Conservation (phyloP, 345 rosid genomes). For the Brassica incana region DNA sequence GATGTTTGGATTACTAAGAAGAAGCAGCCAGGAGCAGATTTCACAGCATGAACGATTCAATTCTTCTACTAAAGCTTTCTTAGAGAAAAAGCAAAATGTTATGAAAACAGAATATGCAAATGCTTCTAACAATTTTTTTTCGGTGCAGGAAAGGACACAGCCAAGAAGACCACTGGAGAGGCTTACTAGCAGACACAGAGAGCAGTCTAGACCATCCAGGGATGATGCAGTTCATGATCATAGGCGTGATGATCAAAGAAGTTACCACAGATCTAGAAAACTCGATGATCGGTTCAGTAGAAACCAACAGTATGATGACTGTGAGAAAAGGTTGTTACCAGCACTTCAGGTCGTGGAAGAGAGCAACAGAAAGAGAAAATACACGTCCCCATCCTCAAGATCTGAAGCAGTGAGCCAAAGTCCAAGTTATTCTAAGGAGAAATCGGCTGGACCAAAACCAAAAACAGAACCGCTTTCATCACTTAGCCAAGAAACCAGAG, state of each 20-base stretch:
- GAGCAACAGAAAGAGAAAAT: neutral
- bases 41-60: neutral
- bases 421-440: neutral
- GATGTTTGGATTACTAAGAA: too few species aligned
- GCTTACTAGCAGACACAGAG: neutral
- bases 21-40: neutral
- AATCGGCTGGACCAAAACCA: neutral
- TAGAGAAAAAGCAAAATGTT: neutral
- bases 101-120: neutral
- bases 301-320: neutral
- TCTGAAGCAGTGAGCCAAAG: neutral
- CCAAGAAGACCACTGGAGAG: neutral
- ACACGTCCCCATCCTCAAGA: neutral
- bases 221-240: neutral
- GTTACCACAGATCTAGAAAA: neutral
- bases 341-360: neutral
- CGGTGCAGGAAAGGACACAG: neutral
- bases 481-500: neutral
- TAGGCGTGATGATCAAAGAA: neutral
- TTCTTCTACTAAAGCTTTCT: neutral
- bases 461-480: neutral
- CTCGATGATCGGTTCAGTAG: neutral
- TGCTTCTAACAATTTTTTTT: neutral
- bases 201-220: neutral
- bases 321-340: neutral